Evolutionary conservation across 2,329 filamentous ascomycete species (phyloP).

Genomic region (Didymella lethalis): DNA sequence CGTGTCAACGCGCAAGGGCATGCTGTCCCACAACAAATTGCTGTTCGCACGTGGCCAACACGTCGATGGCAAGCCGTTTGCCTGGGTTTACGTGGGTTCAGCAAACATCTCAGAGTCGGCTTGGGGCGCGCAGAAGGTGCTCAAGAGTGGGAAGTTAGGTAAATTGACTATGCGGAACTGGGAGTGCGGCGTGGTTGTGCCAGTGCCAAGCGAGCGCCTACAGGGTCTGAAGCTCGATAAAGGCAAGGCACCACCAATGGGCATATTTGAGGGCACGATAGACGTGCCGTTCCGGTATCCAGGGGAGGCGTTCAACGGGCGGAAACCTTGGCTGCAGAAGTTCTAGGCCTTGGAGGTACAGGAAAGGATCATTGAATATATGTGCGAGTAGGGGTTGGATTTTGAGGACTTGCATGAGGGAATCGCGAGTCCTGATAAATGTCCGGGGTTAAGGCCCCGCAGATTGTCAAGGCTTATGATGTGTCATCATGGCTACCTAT

Average conservation of each 20-base stretch:
- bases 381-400: not conserved
- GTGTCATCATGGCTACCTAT: not conserved
- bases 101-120: constrained; percentile 93
- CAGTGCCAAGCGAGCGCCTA: constrained; percentile 53
- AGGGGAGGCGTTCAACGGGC: constrained; percentile 58
- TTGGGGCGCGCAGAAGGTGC: constrained; percentile 82
- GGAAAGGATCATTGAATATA: not conserved
- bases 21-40: constrained; percentile 91
- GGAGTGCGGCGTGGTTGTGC: constrained; percentile 90
- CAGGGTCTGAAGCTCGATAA: constrained; percentile 16
- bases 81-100: constrained; percentile 88
- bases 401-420: not conserved
- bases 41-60: constrained; percentile 44
- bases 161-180: constrained; percentile 85
- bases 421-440: not conserved
- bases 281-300: constrained; percentile 72
- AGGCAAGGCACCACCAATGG: constrained; percentile 47
- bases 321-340: constrained; percentile 8
- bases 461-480: constrained; percentile 1
- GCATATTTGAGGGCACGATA: constrained; percentile 63
- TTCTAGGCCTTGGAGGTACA: not conserved
- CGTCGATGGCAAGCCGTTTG: constrained; percentile 50
- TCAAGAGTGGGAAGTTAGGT: constrained; percentile 69
- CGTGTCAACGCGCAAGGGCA: constrained; percentile 70
- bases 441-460: not conserved